Base-by-base conservation (phyloP, 352 stramenopile species). In the Blastocystis sp. region DNA sequence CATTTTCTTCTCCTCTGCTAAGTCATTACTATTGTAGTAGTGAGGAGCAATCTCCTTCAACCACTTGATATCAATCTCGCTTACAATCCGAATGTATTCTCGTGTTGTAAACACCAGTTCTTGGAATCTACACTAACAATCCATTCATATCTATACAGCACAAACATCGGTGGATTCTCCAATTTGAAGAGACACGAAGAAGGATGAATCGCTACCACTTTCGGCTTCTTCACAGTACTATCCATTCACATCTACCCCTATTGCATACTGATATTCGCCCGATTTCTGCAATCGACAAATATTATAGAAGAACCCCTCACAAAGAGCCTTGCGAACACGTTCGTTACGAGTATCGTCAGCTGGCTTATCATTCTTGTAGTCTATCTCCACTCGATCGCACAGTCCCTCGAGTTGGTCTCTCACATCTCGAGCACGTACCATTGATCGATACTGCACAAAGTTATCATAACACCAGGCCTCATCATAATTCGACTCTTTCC, bases 301-400 rank as follows among this genome's bases (percentile, higher is more conserved):
- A 90, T 99, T 97, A 91, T 98, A 99, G 89, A 99, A 99, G 92
- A 98, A 99, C 27, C 97, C 97, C 3, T 95, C 93, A 37, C 94
- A 98, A 42, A 99, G 95, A 11, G 96, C 93, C 88, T 99, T 98
- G 32, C 95, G 92, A 57, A 98, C 94, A 16, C 88, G 81, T 75
- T 98, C 95, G 43, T 97, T 93, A 88, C 98, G 94, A 32, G 88
- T 90, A 21, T 93, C 91, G 27, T 89, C 85, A 52, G 88, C 90
- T 16, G 90, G 92, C n/a, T 29, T 27, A 32, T 83, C 71, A 35
- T 5, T 83, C 59, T 78, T 87, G 49, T 87, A 87, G 49, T 87
- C 91, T 0, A 98, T 93, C 88, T 99, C 96, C 19, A 99, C 96
- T 59, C 97, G 93, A 88, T 99, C 96, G 77, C 96, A 99, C n/a